Percentiles rank a stretch among this genome's conserved stretches.
These are phyloP conservation scores for Pichia sp. DNA, from an alignment of 1,139 yeast species.

Conservation along the genomic window DNA sequence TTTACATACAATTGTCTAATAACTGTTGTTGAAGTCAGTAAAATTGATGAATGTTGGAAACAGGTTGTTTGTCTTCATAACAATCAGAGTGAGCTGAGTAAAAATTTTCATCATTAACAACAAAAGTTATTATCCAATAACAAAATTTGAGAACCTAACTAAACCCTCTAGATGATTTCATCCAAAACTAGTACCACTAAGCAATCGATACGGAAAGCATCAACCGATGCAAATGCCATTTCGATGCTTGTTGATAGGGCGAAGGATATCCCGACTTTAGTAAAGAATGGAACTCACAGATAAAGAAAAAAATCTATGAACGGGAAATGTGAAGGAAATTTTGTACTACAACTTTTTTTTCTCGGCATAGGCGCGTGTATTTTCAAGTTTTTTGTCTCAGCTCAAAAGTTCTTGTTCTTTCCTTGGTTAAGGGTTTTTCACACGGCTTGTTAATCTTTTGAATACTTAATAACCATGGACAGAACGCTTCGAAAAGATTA, in stretches of 20 bases:
- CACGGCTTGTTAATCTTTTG: not conserved
- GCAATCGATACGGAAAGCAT: slow-evolving; percentile 1
- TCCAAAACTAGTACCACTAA: not conserved
- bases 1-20: not conserved
- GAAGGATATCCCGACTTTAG: too few relatives aligned
- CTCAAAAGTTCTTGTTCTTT: too few relatives aligned
- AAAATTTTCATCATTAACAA: slow-evolving; percentile 30
- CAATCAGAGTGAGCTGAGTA: slow-evolving; percentile 33
- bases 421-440: too few relatives aligned
- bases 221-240: not conserved
- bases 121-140: not conserved
- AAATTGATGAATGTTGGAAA: slow-evolving; percentile 31
- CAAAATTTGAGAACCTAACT: too few relatives aligned
- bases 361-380: too few relatives aligned
- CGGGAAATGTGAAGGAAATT: too few relatives aligned
- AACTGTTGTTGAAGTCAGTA: slow-evolving; percentile 18
- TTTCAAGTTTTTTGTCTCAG: too few relatives aligned
- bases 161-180: not conserved
- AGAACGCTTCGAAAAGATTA: slow-evolving; percentile 15
- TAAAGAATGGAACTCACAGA: too few relatives aligned
- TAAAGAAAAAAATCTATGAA: too few relatives aligned
- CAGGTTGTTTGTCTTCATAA: slow-evolving; percentile 26
- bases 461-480: slow-evolving; percentile 3
- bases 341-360: too few relatives aligned
- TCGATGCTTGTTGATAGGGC: not conserved